Conservation (phyloP, 176 grass and related monocot genomes). For the Carex kokanica region DNA sequence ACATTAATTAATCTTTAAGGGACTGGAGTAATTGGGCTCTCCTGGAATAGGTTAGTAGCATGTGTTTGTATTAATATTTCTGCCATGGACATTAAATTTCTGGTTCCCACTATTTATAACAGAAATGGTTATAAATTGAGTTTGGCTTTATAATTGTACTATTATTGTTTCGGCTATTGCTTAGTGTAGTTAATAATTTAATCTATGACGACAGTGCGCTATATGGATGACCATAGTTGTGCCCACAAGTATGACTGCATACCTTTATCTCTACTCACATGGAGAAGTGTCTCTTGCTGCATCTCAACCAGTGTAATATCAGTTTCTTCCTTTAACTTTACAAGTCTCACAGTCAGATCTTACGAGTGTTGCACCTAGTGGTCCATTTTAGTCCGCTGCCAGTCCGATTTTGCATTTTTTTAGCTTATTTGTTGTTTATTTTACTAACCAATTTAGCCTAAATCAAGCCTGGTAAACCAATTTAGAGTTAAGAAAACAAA, state of each 20-base stretch:
- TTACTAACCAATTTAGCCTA: background rate
- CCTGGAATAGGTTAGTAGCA: background rate
- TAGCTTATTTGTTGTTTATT: background rate
- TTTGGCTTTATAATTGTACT: background rate
- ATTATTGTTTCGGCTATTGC: background rate
- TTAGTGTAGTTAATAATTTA: slow-evolving; percentile 5
- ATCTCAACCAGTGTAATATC: slow-evolving; percentile 53
- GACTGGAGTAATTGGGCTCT: background rate
- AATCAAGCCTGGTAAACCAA: background rate
- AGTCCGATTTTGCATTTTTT: background rate
- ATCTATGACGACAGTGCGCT: slow-evolving; percentile 39
- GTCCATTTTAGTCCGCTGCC: background rate
- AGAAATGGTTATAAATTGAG: background rate
- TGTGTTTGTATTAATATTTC: slow-evolving; percentile 12
- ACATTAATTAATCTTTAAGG: background rate
- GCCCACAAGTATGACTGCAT: slow-evolving; percentile 56
- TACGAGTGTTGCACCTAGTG: background rate
- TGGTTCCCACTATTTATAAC: slow-evolving; percentile 1
- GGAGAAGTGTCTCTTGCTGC: slow-evolving; percentile 56
- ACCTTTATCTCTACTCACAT: slow-evolving; percentile 61
- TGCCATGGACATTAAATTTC: background rate
- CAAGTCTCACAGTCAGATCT: background rate
- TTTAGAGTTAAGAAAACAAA: background rate
- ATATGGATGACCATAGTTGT: slow-evolving; percentile 59
- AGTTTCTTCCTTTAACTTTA: slow-evolving; percentile 4